Conservation (phyloP, 495 filamentous ascomycete genomes). For the Trichoderma parareesei region DNA sequence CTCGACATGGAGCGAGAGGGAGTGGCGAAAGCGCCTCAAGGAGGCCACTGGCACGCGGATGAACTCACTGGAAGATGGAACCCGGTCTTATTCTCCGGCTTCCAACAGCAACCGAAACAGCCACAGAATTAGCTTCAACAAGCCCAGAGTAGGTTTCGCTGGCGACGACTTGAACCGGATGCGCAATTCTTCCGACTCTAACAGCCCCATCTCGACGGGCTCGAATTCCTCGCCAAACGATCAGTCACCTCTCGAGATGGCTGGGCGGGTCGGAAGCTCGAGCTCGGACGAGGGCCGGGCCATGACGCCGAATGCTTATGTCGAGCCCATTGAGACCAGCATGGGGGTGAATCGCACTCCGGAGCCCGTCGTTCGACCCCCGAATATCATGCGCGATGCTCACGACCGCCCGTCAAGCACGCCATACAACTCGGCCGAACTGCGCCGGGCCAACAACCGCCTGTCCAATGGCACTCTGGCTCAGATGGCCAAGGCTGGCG, state of each 20-base stretch:
- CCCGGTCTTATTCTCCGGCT: conserved; percentile 48
- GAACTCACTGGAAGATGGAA: conserved; percentile 41
- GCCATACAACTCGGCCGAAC: conserved; percentile 64
- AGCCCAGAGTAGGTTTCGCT: conserved; percentile 54
- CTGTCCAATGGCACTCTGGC: conserved; percentile 74
- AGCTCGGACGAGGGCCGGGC: conserved; percentile 50
- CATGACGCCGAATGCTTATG: neutral
- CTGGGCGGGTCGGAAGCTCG: conserved; percentile 43
- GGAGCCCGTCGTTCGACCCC: conserved; percentile 66
- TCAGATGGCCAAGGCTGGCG: conserved; percentile 62
- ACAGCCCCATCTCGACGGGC: conserved; percentile 26
- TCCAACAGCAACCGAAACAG: conserved; percentile 55
- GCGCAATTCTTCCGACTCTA: conserved; percentile 34
- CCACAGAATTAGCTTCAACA: conserved; percentile 50
- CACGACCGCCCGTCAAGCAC: conserved; percentile 49
- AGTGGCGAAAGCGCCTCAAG: conserved; percentile 86
- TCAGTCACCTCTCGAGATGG: conserved; percentile 22
- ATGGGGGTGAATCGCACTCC: conserved; percentile 54
- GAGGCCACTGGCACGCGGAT: conserved; percentile 81
- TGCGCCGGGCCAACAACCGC: conserved; percentile 67
- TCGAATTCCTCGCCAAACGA: conserved; percentile 17
- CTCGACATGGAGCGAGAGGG: conserved; percentile 71
- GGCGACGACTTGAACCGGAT: conserved; percentile 31
- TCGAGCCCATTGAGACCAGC: conserved; percentile 18
- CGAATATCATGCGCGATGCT: conserved; percentile 55